A percentile compares a stretch with the other conserved stretches of the same genome.
Conservation (phyloP, 1,284 basidiomycete genomes). For the Vanrija pseudolonga region DNA sequence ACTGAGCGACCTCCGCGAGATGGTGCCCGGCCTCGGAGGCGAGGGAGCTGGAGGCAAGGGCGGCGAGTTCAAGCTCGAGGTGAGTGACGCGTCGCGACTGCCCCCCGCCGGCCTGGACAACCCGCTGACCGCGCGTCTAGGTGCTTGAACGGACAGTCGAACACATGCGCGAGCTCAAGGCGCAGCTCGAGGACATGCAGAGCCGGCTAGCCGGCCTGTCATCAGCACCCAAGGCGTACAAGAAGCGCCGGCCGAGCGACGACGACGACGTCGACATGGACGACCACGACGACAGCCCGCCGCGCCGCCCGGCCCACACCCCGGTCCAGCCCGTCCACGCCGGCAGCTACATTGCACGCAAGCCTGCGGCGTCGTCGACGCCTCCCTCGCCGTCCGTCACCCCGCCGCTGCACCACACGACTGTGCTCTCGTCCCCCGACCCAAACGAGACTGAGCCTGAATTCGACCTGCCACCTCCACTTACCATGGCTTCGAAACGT, state of each 20-base stretch:
- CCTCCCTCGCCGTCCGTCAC: constrained; percentile 32
- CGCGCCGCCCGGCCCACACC: background rate
- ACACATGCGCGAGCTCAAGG: constrained; percentile 45
- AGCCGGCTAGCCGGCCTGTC: background rate
- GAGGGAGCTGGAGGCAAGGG: constrained; percentile 34
- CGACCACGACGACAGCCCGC: background rate
- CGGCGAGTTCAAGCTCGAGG: constrained; percentile 50
- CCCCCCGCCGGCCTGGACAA: background rate
- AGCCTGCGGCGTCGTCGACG: constrained; percentile 10
- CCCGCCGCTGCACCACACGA: constrained; percentile 10
- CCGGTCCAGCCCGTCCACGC: background rate
- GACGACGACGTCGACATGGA: constrained; percentile 3
- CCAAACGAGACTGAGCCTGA: constrained; percentile 43
- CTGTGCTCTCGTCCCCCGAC: constrained; percentile 15
- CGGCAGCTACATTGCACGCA: background rate
- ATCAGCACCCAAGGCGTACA: background rate
- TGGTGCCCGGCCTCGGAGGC: constrained; percentile 47
- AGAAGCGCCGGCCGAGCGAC: constrained; percentile 1
- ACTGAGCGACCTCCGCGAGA: constrained; percentile 39
- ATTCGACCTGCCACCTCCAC: constrained; percentile 32
- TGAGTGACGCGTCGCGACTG: constrained; percentile 22
- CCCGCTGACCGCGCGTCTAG: constrained; percentile 15
- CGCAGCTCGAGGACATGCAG: constrained; percentile 21
- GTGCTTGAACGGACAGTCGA: constrained; percentile 46
- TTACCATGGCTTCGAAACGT: constrained; percentile 21